Base-by-base conservation (phyloP, 2,329 filamentous ascomycete species). In the Aspergillus candidus region DNA sequence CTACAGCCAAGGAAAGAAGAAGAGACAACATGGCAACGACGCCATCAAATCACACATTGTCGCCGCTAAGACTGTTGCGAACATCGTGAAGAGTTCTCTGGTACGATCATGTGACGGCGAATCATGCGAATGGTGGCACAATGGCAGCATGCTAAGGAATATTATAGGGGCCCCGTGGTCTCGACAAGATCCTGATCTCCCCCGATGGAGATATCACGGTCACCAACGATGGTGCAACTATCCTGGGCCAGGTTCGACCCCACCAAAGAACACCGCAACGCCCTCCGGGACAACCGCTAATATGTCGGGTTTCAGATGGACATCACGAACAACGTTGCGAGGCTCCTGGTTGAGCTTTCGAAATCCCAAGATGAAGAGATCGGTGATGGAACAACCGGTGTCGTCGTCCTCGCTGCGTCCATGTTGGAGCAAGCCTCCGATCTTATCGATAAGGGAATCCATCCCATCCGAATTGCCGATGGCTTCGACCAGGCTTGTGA, bases 361-460 rank as follows among this genome's bases (percentile, higher is more conserved):
- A 96, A 94, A 75, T 97, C 93, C 32, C 93, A 98, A 69, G 93
- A 98, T 62, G 91, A 97, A 59, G 93, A 98, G 73, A 98, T 98
- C 62, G 93, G 93, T 63, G 93, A 98, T 67, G 93, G 93, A 53
- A 98, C 93, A 51, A 98, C 93, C 1, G 93, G 93, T 68, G 93
- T 98, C 11, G 93, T 98, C 40, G 94, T 98, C 38, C 75, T 98
- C 56, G 93, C 93, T 11, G 93, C 91, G 53, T 90, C 93, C 50
- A 80, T 98, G 53, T 77, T 98, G 49, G 94, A 98, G 72, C 91
- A 97, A 73, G 93, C 93, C 13, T 88, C 91, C 51, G 93, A 96
- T 66, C 80, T 98, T 58, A 97, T 98, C 68, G 94, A 98, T 78
- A 98, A 98, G 80, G 94, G 93, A 65, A 98, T 98, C 60, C 93